Conservation (phyloP, 345 rosid species). For the Lepidium didymum region DNA sequence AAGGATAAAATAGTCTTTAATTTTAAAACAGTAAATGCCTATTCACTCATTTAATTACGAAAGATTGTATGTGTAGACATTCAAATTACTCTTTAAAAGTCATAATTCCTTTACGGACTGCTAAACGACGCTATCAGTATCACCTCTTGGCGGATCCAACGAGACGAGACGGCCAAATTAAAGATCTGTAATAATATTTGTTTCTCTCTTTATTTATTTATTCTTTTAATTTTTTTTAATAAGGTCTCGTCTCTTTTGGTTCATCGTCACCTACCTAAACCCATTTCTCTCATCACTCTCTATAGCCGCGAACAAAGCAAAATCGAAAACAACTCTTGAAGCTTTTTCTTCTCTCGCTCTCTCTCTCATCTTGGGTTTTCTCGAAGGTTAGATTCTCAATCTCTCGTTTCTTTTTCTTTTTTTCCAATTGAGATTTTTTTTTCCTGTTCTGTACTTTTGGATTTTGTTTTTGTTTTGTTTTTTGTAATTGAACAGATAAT, state of each 20-base stretch:
- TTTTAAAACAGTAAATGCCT: too few relatives aligned
- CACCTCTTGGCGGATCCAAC: slow-evolving; percentile 25
- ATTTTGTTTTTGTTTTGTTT: too few relatives aligned
- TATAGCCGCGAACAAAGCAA: not conserved
- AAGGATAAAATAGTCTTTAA: too few relatives aligned
- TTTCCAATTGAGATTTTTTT: not conserved
- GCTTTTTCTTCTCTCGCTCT: not conserved
- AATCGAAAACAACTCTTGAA: not conserved
- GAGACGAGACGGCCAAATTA: slow-evolving; percentile 17
- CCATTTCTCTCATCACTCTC: not conserved
- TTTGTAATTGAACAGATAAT: too few relatives aligned
- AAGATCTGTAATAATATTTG: not conserved
- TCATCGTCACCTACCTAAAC: slow-evolving; percentile 17
- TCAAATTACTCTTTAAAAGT: too few relatives aligned
- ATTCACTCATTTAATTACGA: too few relatives aligned
- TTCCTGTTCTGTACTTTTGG: not conserved
- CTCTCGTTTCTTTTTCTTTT: not conserved
- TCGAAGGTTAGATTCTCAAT: slow-evolving; percentile 10
- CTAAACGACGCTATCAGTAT: not conserved
- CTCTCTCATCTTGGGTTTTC: not conserved
- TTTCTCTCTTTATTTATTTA: not conserved
- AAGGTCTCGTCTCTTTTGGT: not conserved
- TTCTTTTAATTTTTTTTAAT: not conserved
- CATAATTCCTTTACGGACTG: not conserved
- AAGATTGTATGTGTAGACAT: too few relatives aligned